Base-by-base conservation (phyloP, 2,329 filamentous ascomycete genomes). In the Exophiala bonariae region DNA sequence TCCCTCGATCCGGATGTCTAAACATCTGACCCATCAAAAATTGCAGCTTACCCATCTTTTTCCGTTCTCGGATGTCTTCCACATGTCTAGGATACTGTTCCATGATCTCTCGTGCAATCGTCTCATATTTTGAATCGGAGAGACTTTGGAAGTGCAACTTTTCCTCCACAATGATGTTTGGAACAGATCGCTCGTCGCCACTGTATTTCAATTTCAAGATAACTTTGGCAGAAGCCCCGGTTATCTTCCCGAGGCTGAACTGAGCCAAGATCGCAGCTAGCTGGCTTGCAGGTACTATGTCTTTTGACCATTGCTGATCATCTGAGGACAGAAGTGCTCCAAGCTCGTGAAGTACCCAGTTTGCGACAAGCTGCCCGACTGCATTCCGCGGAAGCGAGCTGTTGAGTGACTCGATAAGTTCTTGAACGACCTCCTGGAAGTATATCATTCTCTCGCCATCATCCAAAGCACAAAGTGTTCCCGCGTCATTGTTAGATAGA, bases 391-490 rank as follows among this genome's bases (percentile, higher is more conserved):
- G 59, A 11, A 64, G 60, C 37, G 59, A 57, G 52, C 13, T 38
- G 19, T 30, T 64, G 58, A 6, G 67, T 18, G 42, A 56, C 28
- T 55, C 48, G 20, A 59, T 56, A 9, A 72, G 61, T 26, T 62
- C 56, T 17, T 69, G 66, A 22, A 74, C 66, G 6, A 73, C 67
- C 34, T 73, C 66, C 47, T 73, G 64, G 61, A 90, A 95, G 66
- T 91, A 96, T 57, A 96, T 85, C 3, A 93, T 71, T 33, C 91
- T 80, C 6, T 83, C 83, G 6, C 91, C 91, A 44, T 86, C 80
- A 54, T 97, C 87, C 1, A 95, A 73, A 6, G 81, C 78, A 37
- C 91, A 77, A 26, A 99, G 73, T 0, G 90, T 87, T 55, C 87
- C 79, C 1, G 92, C 91, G 61, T 99, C 93, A 63, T 93, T 93